Evolutionary conservation across 495 filamentous ascomycete species (phyloP).

Genomic region (Neurospora sublineolata): DNA sequence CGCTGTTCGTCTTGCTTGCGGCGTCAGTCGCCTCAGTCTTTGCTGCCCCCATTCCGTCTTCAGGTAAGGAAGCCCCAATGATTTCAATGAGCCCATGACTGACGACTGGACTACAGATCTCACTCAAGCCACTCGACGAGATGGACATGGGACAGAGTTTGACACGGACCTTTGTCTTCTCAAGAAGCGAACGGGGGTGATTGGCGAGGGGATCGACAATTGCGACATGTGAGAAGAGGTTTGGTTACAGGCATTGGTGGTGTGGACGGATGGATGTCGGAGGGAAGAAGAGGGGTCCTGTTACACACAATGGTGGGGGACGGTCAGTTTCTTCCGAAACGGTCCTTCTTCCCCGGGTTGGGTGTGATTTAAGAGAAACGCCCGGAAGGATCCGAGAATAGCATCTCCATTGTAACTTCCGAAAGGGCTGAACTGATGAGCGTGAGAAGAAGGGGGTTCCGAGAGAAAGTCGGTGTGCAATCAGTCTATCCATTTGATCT

Average conservation of each 20-base stretch:
- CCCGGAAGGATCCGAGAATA: background rate
- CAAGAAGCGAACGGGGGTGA: background rate
- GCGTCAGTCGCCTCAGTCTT: background rate
- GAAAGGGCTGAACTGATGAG: background rate
- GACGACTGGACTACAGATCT: background rate
- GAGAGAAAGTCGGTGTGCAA: background rate
- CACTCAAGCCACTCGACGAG: background rate
- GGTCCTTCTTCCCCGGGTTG: background rate
- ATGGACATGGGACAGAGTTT: background rate
- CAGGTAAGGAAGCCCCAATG: background rate
- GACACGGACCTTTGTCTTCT: constrained; percentile 1
- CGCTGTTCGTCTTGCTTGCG: background rate
- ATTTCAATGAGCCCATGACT: background rate
- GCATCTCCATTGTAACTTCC: background rate
- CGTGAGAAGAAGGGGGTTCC: background rate
- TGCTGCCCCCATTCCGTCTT: background rate
- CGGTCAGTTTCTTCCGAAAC: background rate
- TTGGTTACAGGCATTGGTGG: background rate
- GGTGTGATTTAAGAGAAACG: background rate
- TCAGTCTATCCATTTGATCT: background rate
- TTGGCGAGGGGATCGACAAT: constrained; percentile 1
- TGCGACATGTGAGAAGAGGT: background rate
- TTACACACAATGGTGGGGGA: background rate
- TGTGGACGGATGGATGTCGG: background rate
- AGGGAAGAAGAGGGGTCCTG: background rate